Evolutionary conservation across 2,329 filamentous ascomycete genomes (phyloP), one percentile per base, ranked within the genome.

Genomic region (Plenodomus biglobosus): DNA sequence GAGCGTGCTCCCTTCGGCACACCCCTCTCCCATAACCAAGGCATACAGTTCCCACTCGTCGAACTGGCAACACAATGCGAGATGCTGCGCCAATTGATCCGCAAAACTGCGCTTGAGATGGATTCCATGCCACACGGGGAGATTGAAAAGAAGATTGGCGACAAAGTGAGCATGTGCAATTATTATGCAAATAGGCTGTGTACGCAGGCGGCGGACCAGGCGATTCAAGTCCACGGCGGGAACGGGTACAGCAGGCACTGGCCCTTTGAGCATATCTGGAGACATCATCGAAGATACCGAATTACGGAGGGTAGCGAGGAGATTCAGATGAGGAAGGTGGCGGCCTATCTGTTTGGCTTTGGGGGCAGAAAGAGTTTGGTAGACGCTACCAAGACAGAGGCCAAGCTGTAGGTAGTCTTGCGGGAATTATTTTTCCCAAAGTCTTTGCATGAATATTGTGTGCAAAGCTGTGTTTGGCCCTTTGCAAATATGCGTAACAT

Each of bases 261-360:
- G 52, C 81, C 81, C 1, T 85, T 86, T 58, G 82, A 85, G 68
- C 82, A 85, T 56, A 85, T 85, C 41, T 85, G 83, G 78, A 74
- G 83, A 42, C 82, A 85, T 69, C 84, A 85, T 65, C 71, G 83
- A 35, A 72, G 81, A 19, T 85, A 85, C 59, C 70, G 83, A 30
- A 86, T 85, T 53, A 85, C 83, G 0, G 83, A 85, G 62, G 83
- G 82, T 0, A 82, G 80, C 45, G 83, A 85, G 63, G 82, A 85
- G 71, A 83, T 85, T 42, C 82, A 85, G 68, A 85, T 85, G 78
- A 73, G 82, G n/a, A 85, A 84, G 68, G 76, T 85, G 8, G 82
- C 81, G 0, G 81, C 78, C 8, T 83, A 80, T 66, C 54, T 84
- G 37, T 83, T 84, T 63, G 80, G 79, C 1, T 82, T 79, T 54